phyloP scores from a whole-genome alignment of 106 monocot genomes.

The Acorus gramineus region DNA sequence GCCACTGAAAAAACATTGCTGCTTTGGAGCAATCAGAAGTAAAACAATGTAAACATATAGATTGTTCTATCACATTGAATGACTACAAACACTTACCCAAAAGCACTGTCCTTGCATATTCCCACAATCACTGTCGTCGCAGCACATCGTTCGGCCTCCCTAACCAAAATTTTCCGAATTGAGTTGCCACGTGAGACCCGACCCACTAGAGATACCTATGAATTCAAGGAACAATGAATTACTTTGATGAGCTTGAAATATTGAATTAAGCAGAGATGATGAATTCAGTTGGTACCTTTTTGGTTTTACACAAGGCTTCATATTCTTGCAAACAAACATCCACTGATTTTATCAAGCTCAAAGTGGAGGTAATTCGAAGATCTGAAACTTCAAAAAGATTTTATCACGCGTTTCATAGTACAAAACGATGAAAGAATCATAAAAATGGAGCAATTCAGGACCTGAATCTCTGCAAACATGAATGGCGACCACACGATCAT shows the following conservation, averaged over 20 bases:
- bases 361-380: conserved; percentile 12
- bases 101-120: conserved; percentile 31
- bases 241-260: neutral
- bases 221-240: too few relatives aligned
- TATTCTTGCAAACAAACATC: conserved; percentile 40
- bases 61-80: too few relatives aligned
- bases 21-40: neutral
- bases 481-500: conserved; percentile 56
- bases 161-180: conserved; percentile 50
- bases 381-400: conserved; percentile 11
- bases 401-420: too few relatives aligned
- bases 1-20: conserved; percentile 32
- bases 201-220: conserved; percentile 54
- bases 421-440: neutral
- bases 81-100: conserved; percentile 40
- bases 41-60: too few relatives aligned
- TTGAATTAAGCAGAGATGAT: neutral
- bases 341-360: conserved; percentile 33
- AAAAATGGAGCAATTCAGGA: conserved; percentile 4
- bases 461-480: conserved; percentile 62
- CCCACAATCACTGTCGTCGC: conserved; percentile 61
- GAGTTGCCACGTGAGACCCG: conserved; percentile 55
- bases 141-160: conserved; percentile 48
- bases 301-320: conserved; percentile 32
- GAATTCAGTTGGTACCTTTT: conserved; percentile 17